These are phyloP conservation scores for Colletotrichum godetiae DNA, from an alignment of 2,329 filamentous ascomycete genomes.

Conservation along the genomic window DNA sequence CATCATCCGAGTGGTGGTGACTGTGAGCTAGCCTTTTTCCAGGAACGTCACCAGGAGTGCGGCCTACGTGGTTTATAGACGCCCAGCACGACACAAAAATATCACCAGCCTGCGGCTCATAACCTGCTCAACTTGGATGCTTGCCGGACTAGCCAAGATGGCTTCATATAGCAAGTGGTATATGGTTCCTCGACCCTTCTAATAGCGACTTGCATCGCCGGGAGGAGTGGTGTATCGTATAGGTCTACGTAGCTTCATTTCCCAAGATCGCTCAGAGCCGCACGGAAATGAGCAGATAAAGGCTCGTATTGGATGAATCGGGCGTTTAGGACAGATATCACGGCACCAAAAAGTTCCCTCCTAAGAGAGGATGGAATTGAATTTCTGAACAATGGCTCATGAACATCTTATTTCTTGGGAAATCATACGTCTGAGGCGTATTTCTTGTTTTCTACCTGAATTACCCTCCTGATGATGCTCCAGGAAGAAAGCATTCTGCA, in stretches of 20 bases:
- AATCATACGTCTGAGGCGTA: not conserved
- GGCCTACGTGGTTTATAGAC: not conserved
- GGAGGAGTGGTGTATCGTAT: not conserved
- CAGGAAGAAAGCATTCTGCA: conserved; percentile 16
- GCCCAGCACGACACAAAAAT: not conserved
- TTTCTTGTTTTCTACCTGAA: not conserved
- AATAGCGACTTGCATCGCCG: not conserved
- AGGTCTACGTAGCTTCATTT: not conserved
- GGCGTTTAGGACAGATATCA: not conserved
- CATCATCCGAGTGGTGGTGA: not conserved
- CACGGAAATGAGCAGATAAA: not conserved
- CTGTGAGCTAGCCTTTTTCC: not conserved
- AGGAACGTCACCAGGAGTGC: not conserved
- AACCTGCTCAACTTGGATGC: not conserved
- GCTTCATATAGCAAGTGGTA: not conserved
- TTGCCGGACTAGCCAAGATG: not conserved
- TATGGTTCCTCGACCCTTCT: not conserved
- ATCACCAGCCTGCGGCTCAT: not conserved
- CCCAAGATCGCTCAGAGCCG: not conserved
- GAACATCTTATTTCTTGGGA: not conserved
- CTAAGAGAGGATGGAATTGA: not conserved
- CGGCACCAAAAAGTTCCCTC: not conserved
- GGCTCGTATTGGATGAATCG: not conserved
- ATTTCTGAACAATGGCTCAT: not conserved
- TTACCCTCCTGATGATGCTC: not conserved